A percentile compares a stretch with the other conserved stretches of the same genome.
Evolutionary conservation across 805 yeast species (phyloP).

Genomic region (Wickerhamomyces rabaulensis): DNA sequence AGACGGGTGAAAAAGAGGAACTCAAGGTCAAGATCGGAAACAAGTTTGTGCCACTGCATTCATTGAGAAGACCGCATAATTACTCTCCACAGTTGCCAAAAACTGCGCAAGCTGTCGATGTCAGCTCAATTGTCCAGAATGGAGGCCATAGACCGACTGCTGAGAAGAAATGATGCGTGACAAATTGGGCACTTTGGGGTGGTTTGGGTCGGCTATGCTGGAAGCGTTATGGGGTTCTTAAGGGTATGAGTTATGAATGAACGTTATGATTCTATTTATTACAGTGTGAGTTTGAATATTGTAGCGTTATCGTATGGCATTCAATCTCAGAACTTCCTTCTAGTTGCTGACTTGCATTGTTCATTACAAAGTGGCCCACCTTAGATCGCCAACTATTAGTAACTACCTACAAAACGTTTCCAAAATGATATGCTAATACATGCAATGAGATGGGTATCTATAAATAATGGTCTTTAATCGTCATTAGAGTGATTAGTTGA

Average conservation of each 20-base stretch:
- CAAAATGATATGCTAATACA: background rate
- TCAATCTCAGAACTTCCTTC: no score
- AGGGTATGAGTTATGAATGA: no score
- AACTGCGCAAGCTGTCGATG: background rate
- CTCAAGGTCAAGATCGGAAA: constrained; percentile 6
- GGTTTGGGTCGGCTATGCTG: no score
- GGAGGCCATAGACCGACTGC: constrained; percentile 6
- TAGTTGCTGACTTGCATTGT: no score
- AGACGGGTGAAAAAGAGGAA: background rate
- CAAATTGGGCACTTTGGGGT: no score
- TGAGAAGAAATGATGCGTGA: background rate
- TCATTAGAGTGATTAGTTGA: background rate
- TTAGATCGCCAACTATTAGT: no score
- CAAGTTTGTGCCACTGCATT: constrained; percentile 4
- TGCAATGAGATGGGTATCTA: background rate
- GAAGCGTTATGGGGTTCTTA: no score
- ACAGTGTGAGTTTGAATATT: no score
- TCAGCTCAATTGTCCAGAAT: constrained; percentile 1
- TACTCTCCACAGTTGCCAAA: background rate
- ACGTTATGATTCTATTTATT: no score
- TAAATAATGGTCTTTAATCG: background rate
- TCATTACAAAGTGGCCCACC: no score
- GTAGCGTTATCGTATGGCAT: no score
- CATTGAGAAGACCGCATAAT: constrained; percentile 6
- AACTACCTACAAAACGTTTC: no score